Evolutionary conservation across 1,284 basidiomycete genomes (phyloP), one percentile per base, ranked within the genome.

Genomic region (Erythrobasidium hasegawianum): DNA sequence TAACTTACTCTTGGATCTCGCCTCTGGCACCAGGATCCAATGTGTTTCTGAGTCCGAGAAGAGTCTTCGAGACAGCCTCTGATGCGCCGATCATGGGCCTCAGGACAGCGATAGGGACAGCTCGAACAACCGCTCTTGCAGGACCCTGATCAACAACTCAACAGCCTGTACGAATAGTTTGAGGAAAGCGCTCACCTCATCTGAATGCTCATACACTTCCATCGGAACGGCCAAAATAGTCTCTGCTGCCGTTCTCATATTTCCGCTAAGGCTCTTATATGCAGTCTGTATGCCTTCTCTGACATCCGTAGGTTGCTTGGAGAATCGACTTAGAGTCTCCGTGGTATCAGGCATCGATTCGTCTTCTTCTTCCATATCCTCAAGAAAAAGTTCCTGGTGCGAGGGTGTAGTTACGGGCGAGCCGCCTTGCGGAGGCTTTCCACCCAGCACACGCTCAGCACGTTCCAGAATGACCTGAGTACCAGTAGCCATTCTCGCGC

Each of bases 181-280:
- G n/a, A n/a, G n/a, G n/a, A n/a, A n/a, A n/a, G n/a, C n/a, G n/a
- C 55, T 92, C 82, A 93, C 88, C 59, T 86, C 88, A 16, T 88
- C 88, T 13, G 89, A 88, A 67, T 88, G 82, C 77, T 98, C 95
- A 73, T 97, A 97, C 16, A 97, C 92, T 77, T 98, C 96, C 93
- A 98, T 97, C 0, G 95, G 95, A 0, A 98, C 91, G 0, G 96
- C 95, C 29, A 98, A 83, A 70, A 98, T 98, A 0, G 96, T 98
- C 79, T 98, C 95, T 13, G 95, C 96, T 2, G 95, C 95, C 33
- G 88, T 89, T 71, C 87, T 89, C 64, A 97, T 77, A 77, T 96
- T 96, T 72, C 80, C 85, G 66, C 84, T 85, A 72, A 98, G 77
- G 72, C 89, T 92, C 74, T 81, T 84, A 78, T 97, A 96, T 16